These are phyloP conservation scores for Pedinophyceae sp. DNA, from an alignment of 139 green algal species.

Conservation along the genomic window DNA sequence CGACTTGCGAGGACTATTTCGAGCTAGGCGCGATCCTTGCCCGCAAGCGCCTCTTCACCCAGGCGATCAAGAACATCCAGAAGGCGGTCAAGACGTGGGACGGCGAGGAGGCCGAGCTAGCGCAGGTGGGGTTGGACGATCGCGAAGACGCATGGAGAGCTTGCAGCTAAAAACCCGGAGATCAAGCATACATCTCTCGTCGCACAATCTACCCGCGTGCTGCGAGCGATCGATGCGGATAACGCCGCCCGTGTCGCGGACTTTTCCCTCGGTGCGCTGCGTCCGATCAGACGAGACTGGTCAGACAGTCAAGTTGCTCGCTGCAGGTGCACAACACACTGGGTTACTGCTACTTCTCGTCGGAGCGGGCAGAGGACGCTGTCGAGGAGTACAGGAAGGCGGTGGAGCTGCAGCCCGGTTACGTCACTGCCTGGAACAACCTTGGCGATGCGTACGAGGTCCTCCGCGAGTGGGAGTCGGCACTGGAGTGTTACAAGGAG, in stretches of 20 bases:
- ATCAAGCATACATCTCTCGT: too few relatives aligned
- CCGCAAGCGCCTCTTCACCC: slow-evolving; percentile 91
- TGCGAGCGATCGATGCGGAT: too few relatives aligned
- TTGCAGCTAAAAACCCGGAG: too few relatives aligned
- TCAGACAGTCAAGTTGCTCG: too few relatives aligned
- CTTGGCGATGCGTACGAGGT: slow-evolving; percentile 84
- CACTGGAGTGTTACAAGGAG: slow-evolving; percentile 57
- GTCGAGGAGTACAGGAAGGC: slow-evolving; percentile 67
- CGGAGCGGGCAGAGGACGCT: slow-evolving; percentile 51
- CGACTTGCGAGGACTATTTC: slow-evolving; percentile 84
- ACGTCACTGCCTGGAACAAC: slow-evolving; percentile 95
- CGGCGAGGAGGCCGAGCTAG: slow-evolving; percentile 76
- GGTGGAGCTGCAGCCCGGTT: slow-evolving; percentile 60
- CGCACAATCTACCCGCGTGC: too few relatives aligned
- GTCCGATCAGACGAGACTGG: too few relatives aligned
- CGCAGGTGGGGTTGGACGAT: slow-evolving; percentile 61
- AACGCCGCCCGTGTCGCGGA: too few relatives aligned
- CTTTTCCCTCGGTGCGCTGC: too few relatives aligned
- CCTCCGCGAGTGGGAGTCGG: slow-evolving; percentile 40
- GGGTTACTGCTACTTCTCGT: slow-evolving; percentile 83
- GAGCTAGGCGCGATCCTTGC: slow-evolving; percentile 92
- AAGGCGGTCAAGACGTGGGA: slow-evolving; percentile 81
- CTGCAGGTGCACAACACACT: slow-evolving; percentile 89
- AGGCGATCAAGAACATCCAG: slow-evolving; percentile 82
- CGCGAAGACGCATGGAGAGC: too few relatives aligned